Base-by-base conservation (phyloP, 2,329 filamentous ascomycete genomes). In the Diaporthe aspalathi region DNA sequence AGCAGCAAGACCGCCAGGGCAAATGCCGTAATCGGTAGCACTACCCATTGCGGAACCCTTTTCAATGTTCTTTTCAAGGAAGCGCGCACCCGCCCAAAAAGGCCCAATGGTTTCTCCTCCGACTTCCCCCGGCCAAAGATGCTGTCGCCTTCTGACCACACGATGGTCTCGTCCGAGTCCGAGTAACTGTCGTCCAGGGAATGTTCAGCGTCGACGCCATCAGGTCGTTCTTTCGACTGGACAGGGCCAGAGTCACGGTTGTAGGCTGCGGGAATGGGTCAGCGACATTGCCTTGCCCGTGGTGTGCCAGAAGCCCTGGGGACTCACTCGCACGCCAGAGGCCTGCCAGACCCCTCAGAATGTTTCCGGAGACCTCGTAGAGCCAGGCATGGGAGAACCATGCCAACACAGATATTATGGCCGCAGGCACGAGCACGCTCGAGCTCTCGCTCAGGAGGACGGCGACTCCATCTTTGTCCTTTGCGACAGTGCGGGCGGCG, bases 381-480 rank as follows among this genome's bases (percentile, higher is more conserved):
- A 63, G 17, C 60, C 60, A 63, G 43, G 60, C 27, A 63, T 63
- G 60, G 29, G 60, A 63, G 43, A 63, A 63, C 43, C 43, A 63
- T 49, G 60, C 60, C 60, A 63, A 35, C 20, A n/a, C 60, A 22
- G 49, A 49, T 32, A 63, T 63, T 63, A 63, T 35, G 5, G 24
- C 60, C 14, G 60, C 60, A n/a, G 60, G 43, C 29, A 63, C 45
- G 43, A 63, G 60, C 43, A 63, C 60, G n/a, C 60, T 63, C 43
- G 60, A 63, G 60, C 60, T 63, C 24, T 63, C 60, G 43, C 60
- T 63, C 3, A 63, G 60, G 43, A 63, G 60, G 40, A 63, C 60
- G 29, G 60, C 60, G 43, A 63, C 43, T 38, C 60, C 60, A 49
- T 63, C 60, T 35, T 63, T 63, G 45, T 63, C 60, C 17, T 63